Evolutionary conservation across 202 grass and related monocot species (phyloP), one percentile per base, ranked within the genome.

Genomic region (Saccharum hybrid): DNA sequence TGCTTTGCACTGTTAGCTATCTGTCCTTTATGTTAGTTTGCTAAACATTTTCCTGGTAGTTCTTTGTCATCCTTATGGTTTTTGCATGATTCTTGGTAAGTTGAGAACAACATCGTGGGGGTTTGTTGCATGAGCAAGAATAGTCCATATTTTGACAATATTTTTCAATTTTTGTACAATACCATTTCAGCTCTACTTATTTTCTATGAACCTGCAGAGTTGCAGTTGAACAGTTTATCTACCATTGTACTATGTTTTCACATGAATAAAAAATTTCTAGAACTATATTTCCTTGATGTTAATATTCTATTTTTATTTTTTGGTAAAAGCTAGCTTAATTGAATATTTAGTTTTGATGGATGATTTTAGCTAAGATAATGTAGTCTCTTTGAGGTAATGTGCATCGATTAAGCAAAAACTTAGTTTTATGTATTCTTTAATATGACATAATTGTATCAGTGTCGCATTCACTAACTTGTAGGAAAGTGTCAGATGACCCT

Each of bases 281-380:
- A 19, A 68, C 62, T 81, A 46, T 34, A 6, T n/a, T 81, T 79
- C 5, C 34, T 16, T 73, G 68, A 60, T 87, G 40, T 71, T 63
- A 63, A 63, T 23, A 63, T 72, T 34, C 2, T 11, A 30, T 54
- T 79, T 34, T 79, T 36, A 33, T 7, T 72, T 22, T 70, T 28
- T 52, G n/a, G 39, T 60, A 4, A 10, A 63, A 86, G 52, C 4
- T 13, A 30, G 38, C 18, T 11, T 54, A 52, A 46, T 57, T 48
- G 3, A 63, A 83, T 54, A 43, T 62, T 70, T 46, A 49, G 46
- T 60, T 38, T 45, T 56, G 33, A 23, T 70, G 41, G 4, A 54
- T 52, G 64, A 18, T 13, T 80, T 75, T 73, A 49, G 15, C 62
- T 49, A 38, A 65, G 63, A 5, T 19, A 77, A 61, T 61, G 36